phyloP scores from a whole-genome alignment of 257 asterid genomes.

The Prunella vulgaris region DNA sequence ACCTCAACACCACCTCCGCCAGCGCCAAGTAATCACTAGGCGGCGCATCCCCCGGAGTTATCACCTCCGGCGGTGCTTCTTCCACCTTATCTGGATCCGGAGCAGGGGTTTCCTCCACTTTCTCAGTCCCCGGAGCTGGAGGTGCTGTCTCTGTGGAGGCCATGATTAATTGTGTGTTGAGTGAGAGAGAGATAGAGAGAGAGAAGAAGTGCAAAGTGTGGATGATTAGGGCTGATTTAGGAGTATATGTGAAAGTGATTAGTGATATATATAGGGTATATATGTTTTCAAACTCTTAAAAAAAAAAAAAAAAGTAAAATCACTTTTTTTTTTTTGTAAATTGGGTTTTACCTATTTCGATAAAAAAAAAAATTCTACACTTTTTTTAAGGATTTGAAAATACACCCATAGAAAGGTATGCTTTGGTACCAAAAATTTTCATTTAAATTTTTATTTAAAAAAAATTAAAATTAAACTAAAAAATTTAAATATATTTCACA shows the following conservation, averaged over 20 bases:
- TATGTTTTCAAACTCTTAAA: too few relatives aligned
- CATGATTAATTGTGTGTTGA: background rate
- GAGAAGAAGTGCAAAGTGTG: background rate
- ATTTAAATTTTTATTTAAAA: too few relatives aligned
- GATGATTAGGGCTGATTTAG: background rate
- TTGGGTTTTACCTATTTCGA: too few relatives aligned
- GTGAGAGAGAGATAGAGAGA: background rate
- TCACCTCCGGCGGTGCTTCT: conserved; percentile 25
- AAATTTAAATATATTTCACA: too few relatives aligned
- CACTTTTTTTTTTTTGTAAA: too few relatives aligned
- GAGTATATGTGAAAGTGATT: background rate
- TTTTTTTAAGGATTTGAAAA: too few relatives aligned
- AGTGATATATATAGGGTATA: background rate
- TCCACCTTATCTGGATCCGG: conserved; percentile 11
- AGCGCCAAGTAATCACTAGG: conserved; percentile 24
- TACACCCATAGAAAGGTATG: too few relatives aligned
- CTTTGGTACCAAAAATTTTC: too few relatives aligned
- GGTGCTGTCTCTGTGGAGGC: conserved; percentile 16
- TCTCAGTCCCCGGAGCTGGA: conserved; percentile 12
- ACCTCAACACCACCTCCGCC: conserved; percentile 56
- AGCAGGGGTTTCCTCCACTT: conserved; percentile 19
- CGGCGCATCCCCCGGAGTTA: background rate
- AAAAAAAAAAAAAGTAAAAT: too few relatives aligned
- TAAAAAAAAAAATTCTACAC: too few relatives aligned
- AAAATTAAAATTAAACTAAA: too few relatives aligned